Evolutionary conservation across 2,329 filamentous ascomycete genomes (phyloP).

Genomic region (Clarireedia paspali): DNA sequence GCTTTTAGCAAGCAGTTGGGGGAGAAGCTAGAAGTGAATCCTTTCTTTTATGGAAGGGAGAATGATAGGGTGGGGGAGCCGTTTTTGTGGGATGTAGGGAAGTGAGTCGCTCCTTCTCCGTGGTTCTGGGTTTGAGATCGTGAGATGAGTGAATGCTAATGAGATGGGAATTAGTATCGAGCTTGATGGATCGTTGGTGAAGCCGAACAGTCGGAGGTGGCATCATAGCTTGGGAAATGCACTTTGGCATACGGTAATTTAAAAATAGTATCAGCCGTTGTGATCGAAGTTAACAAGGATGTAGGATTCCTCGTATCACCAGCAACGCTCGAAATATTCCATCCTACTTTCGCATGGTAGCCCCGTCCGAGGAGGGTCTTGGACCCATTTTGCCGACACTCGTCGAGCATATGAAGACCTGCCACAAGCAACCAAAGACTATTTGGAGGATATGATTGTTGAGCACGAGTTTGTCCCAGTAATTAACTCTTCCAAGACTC

Average conservation of each 20-base stretch:
- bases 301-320: not conserved
- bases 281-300: too few species aligned
- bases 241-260: not conserved
- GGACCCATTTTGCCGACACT: not conserved
- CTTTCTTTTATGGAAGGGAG: not conserved
- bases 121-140: not conserved
- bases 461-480: not conserved
- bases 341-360: not conserved
- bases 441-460: not conserved
- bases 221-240: not conserved
- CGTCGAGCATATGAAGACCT: not conserved
- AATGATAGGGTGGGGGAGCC: not conserved
- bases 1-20: not conserved
- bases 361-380: not conserved
- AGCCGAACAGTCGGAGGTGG: not conserved
- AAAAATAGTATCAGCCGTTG: too few species aligned
- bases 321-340: not conserved
- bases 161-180: not conserved
- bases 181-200: not conserved
- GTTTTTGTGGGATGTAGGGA: not conserved
- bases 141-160: not conserved
- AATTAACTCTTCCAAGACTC: not conserved
- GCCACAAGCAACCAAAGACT: not conserved
- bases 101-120: not conserved
- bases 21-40: not conserved